Evolutionary conservation across 805 yeast species (phyloP).

Genomic region (Saturnispora zaruensis): DNA sequence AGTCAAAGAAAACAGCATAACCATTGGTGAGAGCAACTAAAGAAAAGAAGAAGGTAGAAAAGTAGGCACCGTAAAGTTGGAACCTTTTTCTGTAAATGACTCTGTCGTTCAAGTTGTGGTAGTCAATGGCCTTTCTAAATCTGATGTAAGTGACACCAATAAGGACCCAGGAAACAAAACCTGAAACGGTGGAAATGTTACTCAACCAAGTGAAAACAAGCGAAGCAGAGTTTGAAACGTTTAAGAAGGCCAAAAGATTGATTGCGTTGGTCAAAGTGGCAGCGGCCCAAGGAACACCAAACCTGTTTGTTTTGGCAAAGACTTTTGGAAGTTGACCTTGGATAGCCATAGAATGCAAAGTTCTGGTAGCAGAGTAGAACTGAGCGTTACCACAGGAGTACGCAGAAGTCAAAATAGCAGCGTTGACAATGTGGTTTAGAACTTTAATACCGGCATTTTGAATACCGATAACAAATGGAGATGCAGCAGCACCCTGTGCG

Average conservation of each 20-base stretch:
- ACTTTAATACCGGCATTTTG: slow-evolving; percentile 51
- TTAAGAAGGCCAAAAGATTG: slow-evolving; percentile 44
- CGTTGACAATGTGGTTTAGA: slow-evolving; percentile 54
- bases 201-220: slow-evolving; percentile 57
- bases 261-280: slow-evolving; percentile 34
- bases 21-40: slow-evolving; percentile 65
- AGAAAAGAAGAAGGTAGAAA: slow-evolving; percentile 36
- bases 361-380: slow-evolving; percentile 35
- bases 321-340: slow-evolving; percentile 34
- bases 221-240: slow-evolving; percentile 44
- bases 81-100: slow-evolving; percentile 47
- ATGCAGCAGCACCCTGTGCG: slow-evolving; percentile 46
- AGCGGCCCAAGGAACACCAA: slow-evolving; percentile 49
- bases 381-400: slow-evolving; percentile 41
- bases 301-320: slow-evolving; percentile 33
- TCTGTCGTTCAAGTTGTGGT: slow-evolving; percentile 45
- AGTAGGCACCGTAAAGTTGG: slow-evolving; percentile 53
- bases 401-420: slow-evolving; percentile 52
- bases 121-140: slow-evolving; percentile 55
- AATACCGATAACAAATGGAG: slow-evolving; percentile 60
- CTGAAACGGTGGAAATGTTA: slow-evolving; percentile 57
- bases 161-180: slow-evolving; percentile 56
- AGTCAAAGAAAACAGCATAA: slow-evolving; percentile 54
- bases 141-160: slow-evolving; percentile 46
- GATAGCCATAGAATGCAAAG: slow-evolving; percentile 33